Base-by-base conservation (phyloP, 495 filamentous ascomycete genomes). In the Aspergillus heteromorphus region DNA sequence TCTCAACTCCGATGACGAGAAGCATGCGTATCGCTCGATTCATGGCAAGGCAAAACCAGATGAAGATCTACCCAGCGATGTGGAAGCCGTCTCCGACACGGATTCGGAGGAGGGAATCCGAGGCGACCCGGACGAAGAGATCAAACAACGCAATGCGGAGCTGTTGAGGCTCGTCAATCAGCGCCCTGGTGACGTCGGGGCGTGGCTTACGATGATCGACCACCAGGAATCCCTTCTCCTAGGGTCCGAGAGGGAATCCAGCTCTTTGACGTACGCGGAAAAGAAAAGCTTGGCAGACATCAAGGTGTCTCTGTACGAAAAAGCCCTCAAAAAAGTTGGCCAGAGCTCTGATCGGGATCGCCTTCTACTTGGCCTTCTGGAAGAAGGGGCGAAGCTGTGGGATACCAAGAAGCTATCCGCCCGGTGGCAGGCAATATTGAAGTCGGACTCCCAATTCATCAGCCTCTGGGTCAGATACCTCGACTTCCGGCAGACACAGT, bases 271-370 rank as follows among this genome's bases (percentile, higher is more conserved):
- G 0, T 65, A 69, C 40, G 83, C 84, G 3, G 89, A 96, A 56
- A 71, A 66, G 20, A 77, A 74, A 51, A 85, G 83, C 49, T 78
- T 87, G 20, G 86, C 90, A 17, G 88, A 89, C 56, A 80, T 95
- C 31, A 91, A 87, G 56, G 57, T 95, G 2, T 86, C 85, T 0
- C 79, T 96, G n/a, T 91, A 91, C 59, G 82, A 89, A 48, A 84
- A 91, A 53, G 91, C 91, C 4, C 67, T 97, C 6, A 68, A 72
- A 30, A 80, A 84, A 49, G 73, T 78, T 13, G 66, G 62, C 8
- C 58, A 74, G 3, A 64, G 76, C 23, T 64, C 73, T 31, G 55
- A 52, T 14, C 67, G 60, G 30, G 85, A 89, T 55, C 66, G 65
- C 14, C 72, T 97, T 2, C 55, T 90, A 4, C 56, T 87, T 2